Base-by-base conservation (phyloP, 2,329 filamentous ascomycete genomes). In the Aureobasidium sp. region DNA sequence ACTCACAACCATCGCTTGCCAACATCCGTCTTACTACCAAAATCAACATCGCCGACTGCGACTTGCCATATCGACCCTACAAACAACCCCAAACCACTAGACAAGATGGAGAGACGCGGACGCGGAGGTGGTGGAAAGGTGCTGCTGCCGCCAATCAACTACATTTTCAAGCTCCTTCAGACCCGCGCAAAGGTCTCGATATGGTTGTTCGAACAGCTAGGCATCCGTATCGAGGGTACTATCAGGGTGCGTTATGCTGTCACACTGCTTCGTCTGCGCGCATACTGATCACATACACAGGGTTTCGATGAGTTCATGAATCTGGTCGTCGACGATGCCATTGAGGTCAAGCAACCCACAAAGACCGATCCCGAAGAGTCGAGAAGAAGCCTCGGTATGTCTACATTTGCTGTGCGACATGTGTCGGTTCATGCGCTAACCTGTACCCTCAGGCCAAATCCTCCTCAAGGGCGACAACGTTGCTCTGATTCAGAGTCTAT, bases 221-320 rank as follows among this genome's bases (percentile, higher is more conserved):
- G 87, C 15, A 92, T 96, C 72, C 84, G 94, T 64, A 97, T 99
- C 72, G 92, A 97, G 78, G 94, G 94, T 65, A 96, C 93, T 79
- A 96, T 99, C 68, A 85, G 94, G 71, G 93, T 96, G 76, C 66
- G 87, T 39, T 6, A 23, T 42, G 8, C 36, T 27, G 39, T 23
- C 47, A 32, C 39, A 7, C 4, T 5, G 5, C 3, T 15, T 76
- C 27, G 27, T 46, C n/a, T 29, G 39, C 32, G 48, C 51, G 26
- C 56, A 61, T 63, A 26, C 63, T 61, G 47, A 61, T 55, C n/a
- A 6, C n/a, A 39, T 29, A 66, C 39, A 41, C 65, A 96, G 91
- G 92, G 94, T 15, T 99, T 99, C 68, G 94, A 99, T 74, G 94
- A 99, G 77, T 99, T 97, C 79, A 97, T 99, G 92, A 99, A 99